Conservation (phyloP, 1,284 basidiomycete genomes). For the Jaminaea rosea region DNA sequence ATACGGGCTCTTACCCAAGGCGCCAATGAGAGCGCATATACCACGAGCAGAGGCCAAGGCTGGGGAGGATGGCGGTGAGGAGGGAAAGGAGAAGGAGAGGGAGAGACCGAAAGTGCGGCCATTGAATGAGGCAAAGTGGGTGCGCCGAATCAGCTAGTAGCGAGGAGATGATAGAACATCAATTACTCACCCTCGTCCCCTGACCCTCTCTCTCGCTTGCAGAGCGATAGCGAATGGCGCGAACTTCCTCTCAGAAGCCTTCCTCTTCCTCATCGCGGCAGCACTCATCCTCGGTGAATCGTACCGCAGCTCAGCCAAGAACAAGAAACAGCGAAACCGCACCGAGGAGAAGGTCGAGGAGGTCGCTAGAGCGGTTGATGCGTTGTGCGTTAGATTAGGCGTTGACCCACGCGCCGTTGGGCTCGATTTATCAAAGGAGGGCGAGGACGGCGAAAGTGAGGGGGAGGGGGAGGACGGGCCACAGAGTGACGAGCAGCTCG, state of each 20-base stretch:
- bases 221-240: slow-evolving; percentile 33
- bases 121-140: slow-evolving; percentile 44
- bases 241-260: slow-evolving; percentile 41
- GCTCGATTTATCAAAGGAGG: neutral
- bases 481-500: neutral
- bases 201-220: no score
- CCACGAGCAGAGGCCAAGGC: neutral
- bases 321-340: slow-evolving; percentile 32
- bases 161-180: neutral
- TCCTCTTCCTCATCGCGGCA: slow-evolving; percentile 42
- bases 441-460: neutral
- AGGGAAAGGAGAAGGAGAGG: slow-evolving; percentile 4
- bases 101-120: slow-evolving; percentile 35
- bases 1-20: slow-evolving; percentile 27
- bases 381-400: slow-evolving; percentile 10
- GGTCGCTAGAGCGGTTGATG: slow-evolving; percentile 8
- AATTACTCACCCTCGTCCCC: neutral
- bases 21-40: neutral
- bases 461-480: neutral
- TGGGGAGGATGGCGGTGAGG: neutral
- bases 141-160: no score
- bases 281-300: slow-evolving; percentile 40
- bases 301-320: slow-evolving; percentile 33
- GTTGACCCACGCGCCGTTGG: slow-evolving; percentile 9
- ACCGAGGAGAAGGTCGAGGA: slow-evolving; percentile 29